phyloP scores from a whole-genome alignment of 768 basidiomycete genomes.

The Collybia sp. region DNA sequence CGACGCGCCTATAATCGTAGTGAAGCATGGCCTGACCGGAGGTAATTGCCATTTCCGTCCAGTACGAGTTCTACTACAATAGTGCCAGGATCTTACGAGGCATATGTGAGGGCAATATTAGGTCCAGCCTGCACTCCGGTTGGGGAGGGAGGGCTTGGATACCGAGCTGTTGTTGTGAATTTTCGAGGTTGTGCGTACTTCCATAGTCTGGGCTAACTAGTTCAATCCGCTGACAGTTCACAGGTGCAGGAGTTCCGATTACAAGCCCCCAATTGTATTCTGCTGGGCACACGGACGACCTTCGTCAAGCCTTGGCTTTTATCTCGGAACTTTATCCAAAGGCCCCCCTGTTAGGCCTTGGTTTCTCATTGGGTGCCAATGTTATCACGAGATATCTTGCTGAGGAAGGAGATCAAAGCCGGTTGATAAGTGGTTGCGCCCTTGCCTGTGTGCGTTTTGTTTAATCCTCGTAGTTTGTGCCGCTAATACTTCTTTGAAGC shows the following conservation, averaged over 20 bases:
- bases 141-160: slow-evolving; percentile 82
- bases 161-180: slow-evolving; percentile 87
- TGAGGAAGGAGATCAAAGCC: slow-evolving; percentile 66
- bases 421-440: slow-evolving; percentile 61
- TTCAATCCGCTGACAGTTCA: neutral
- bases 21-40: slow-evolving; percentile 53
- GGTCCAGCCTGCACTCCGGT: slow-evolving; percentile 66
- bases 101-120: slow-evolving; percentile 83
- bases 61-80: slow-evolving; percentile 5
- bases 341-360: slow-evolving; percentile 81
- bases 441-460: slow-evolving; percentile 64
- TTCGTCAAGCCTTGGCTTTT: slow-evolving; percentile 76
- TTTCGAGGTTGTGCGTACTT: slow-evolving; percentile 79
- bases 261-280: slow-evolving; percentile 84
- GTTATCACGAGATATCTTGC: slow-evolving; percentile 87
- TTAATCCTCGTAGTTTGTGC: slow-evolving; percentile 1
- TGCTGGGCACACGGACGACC: slow-evolving; percentile 86
- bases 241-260: slow-evolving; percentile 82
- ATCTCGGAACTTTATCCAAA: slow-evolving; percentile 68
- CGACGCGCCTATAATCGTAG: slow-evolving; percentile 50
- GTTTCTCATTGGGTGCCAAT: slow-evolving; percentile 93
- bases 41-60: slow-evolving; percentile 20
- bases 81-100: slow-evolving; percentile 74
- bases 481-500: slow-evolving; percentile 25
- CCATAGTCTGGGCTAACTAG: slow-evolving; percentile 10